Conservation (phyloP, 2,329 filamentous ascomycete genomes). For the Phyllosticta citrichinensis region DNA sequence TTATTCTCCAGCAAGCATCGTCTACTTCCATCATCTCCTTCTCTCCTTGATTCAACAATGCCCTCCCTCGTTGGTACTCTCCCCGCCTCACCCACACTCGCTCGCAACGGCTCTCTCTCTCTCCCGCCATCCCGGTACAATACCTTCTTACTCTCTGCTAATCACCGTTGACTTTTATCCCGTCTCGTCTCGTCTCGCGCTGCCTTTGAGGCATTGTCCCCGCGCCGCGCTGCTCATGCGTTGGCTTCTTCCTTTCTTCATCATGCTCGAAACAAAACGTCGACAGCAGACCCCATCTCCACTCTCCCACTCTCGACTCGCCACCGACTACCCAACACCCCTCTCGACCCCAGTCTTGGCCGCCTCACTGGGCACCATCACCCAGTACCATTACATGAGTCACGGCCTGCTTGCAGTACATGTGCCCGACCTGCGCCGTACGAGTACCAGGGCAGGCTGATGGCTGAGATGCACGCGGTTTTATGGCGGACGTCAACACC, state of each 20-base stretch:
- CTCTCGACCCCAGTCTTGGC: not conserved
- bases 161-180: too few relatives aligned
- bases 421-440: not conserved
- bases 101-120: not conserved
- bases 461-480: not conserved
- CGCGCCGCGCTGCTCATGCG: not conserved
- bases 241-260: not conserved
- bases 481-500: not conserved
- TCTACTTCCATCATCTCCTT: too few relatives aligned
- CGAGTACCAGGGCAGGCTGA: not conserved
- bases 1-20: too few relatives aligned
- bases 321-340: not conserved
- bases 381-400: not conserved
- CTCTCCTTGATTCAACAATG: not conserved
- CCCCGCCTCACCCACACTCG: not conserved
- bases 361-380: not conserved
- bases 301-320: not conserved
- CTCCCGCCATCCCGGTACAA: not conserved
- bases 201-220: not conserved
- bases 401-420: not conserved
- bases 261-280: not conserved
- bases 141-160: not conserved
- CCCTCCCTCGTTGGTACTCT: not conserved
- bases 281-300: not conserved
- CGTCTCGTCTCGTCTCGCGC: too few relatives aligned